Evolutionary conservation across 176 grass and related monocot genomes (phyloP).

Genomic region (Eremochloa ophiuroides): DNA sequence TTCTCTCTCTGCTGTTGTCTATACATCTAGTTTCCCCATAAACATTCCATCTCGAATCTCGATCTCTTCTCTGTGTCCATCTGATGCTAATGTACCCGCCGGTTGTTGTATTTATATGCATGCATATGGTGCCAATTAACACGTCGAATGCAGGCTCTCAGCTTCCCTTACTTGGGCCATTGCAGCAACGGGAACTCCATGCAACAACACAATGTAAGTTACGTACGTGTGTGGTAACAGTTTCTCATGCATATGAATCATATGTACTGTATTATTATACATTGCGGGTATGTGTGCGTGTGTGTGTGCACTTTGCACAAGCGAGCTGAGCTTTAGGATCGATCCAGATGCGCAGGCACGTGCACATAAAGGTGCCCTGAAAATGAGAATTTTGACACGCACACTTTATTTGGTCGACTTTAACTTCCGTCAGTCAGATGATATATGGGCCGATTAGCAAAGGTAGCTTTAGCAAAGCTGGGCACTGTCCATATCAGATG

Average conservation of each 20-base stretch:
- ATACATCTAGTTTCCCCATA: neutral
- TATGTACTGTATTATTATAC: neutral
- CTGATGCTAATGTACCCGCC: neutral
- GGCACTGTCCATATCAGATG: neutral
- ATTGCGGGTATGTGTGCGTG: neutral
- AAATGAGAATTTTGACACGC: neutral
- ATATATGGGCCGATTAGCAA: neutral
- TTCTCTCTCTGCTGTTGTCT: neutral
- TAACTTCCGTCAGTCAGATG: neutral
- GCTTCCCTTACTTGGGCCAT: constrained; percentile 65
- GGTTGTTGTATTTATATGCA: too few species aligned
- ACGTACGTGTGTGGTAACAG: neutral
- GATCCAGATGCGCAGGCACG: constrained; percentile 9
- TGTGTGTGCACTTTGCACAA: neutral
- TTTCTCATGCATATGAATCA: neutral
- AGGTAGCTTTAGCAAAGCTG: constrained; percentile 23
- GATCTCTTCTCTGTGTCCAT: neutral
- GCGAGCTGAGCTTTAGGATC: neutral
- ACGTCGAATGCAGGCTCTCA: constrained; percentile 50
- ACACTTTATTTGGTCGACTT: neutral
- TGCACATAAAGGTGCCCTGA: constrained; percentile 3
- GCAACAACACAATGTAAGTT: constrained; percentile 41
- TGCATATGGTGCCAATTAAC: neutral
- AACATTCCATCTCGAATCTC: too few species aligned
- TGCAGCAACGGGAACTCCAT: constrained; percentile 35